A percentile compares a stretch with the other conserved stretches of the same genome.
Conservation (phyloP, 2,329 filamentous ascomycete species). For the Hypoxylon sp. region DNA sequence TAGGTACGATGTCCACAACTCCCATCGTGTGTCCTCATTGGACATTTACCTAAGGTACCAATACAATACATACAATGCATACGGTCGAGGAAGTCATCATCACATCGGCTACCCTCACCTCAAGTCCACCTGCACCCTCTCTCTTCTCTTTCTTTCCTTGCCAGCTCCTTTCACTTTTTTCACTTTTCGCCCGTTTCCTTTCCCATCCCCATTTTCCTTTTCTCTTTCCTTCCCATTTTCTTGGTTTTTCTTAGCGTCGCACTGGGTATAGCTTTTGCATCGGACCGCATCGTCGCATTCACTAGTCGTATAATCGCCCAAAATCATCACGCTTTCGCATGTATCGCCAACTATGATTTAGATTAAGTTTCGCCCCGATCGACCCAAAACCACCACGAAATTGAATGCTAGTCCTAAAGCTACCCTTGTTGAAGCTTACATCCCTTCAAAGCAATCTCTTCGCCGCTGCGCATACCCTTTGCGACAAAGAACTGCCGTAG, state of each 20-base stretch:
- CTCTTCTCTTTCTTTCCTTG: slow-evolving; percentile 22
- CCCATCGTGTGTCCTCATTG: slow-evolving; percentile 28
- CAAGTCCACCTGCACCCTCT: slow-evolving; percentile 30
- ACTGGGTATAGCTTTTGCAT: slow-evolving; percentile 34
- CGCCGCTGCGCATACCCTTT: slow-evolving; percentile 44
- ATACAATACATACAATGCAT: slow-evolving; percentile 38
- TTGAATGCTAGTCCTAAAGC: slow-evolving; percentile 32
- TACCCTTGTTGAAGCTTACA: slow-evolving; percentile 36
- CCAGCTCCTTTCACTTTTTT: slow-evolving; percentile 34
- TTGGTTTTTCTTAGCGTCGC: slow-evolving; percentile 35
- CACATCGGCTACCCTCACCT: slow-evolving; percentile 33
- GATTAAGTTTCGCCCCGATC: slow-evolving; percentile 40
- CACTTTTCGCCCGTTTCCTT: slow-evolving; percentile 22
- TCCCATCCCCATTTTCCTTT: slow-evolving; percentile 18
- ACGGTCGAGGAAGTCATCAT: slow-evolving; percentile 43
- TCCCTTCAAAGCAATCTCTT: slow-evolving; percentile 34
- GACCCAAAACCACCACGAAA: slow-evolving; percentile 32
- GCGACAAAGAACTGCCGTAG: slow-evolving; percentile 47
- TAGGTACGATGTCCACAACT: slow-evolving; percentile 22
- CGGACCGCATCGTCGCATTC: slow-evolving; percentile 33
- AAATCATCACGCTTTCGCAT: slow-evolving; percentile 32
- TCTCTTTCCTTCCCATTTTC: slow-evolving; percentile 30
- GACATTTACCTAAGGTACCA: slow-evolving; percentile 37
- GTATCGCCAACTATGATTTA: slow-evolving; percentile 48
- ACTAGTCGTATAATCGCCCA: slow-evolving; percentile 29